Evolutionary conservation across 1,284 basidiomycete genomes (phyloP).

Genomic region (Ganoderma leucocontextum): DNA sequence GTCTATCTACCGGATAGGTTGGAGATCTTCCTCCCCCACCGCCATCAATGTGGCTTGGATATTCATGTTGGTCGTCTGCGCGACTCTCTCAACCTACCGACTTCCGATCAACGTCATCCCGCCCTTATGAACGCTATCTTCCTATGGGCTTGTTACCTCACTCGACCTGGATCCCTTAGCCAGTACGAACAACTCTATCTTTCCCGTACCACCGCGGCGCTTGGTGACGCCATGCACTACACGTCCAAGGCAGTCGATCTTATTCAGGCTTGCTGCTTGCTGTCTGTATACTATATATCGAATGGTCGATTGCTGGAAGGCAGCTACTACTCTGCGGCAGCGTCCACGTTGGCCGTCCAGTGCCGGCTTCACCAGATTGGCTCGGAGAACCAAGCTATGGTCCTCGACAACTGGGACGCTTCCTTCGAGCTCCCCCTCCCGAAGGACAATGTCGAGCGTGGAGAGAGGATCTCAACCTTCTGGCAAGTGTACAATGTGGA

Average conservation of each 20-base stretch:
- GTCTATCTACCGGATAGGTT: conserved; percentile 50
- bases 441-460: conserved; percentile 56
- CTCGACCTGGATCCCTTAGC: conserved; percentile 69
- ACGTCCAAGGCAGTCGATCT: conserved; percentile 67
- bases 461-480: conserved; percentile 51
- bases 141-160: conserved; percentile 82
- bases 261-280: conserved; percentile 75
- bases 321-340: conserved; percentile 74
- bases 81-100: conserved; percentile 60
- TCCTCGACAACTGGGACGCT: conserved; percentile 43
- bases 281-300: conserved; percentile 77
- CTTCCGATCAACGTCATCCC: conserved; percentile 70
- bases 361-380: conserved; percentile 67
- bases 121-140: conserved; percentile 80
- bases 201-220: conserved; percentile 61
- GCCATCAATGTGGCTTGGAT: conserved; percentile 75
- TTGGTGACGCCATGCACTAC: conserved; percentile 65
- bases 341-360: conserved; percentile 71
- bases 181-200: conserved; percentile 77
- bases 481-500: conserved; percentile 55
- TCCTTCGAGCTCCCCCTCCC: conserved; percentile 63
- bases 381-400: conserved; percentile 41
- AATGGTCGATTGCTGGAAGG: conserved; percentile 78
- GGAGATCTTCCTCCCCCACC: conserved; percentile 79
- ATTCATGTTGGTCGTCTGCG: conserved; percentile 70